Conservation (phyloP, 2,329 filamentous ascomycete genomes). For the Penicillium hesseltinei region DNA sequence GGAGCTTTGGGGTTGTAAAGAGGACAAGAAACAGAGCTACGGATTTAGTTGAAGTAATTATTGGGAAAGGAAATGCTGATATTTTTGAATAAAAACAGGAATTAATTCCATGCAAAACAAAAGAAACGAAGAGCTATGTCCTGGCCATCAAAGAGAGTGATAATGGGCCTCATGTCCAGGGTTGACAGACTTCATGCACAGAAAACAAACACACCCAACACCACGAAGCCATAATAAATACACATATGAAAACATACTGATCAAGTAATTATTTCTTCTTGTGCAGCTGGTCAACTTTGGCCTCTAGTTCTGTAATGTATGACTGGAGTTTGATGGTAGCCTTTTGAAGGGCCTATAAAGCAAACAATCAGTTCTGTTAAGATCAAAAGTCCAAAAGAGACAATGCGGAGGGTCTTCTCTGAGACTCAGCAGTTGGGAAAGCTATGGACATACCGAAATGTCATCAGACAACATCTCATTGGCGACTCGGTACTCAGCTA, state of each 20-base stretch:
- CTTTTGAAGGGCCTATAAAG: slow-evolving; percentile 71
- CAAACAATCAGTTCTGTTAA: slow-evolving; percentile 1
- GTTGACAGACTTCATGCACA: slow-evolving; percentile 4
- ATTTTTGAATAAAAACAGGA: neutral
- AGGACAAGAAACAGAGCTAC: neutral
- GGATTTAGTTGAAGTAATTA: neutral
- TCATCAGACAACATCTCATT: slow-evolving; percentile 94
- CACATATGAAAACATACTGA: neutral
- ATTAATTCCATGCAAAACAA: neutral
- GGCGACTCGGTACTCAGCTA: slow-evolving; percentile 89
- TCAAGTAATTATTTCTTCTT: slow-evolving; percentile 59
- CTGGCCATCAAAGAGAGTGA: neutral
- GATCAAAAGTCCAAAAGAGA: neutral
- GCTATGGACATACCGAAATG: slow-evolving; percentile 75
- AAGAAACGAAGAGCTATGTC: neutral
- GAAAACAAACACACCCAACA: slow-evolving; percentile 7
- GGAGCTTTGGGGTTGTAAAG: neutral
- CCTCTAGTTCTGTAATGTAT: slow-evolving; percentile 79
- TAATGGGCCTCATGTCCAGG: neutral
- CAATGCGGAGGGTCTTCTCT: neutral
- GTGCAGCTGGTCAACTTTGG: slow-evolving; percentile 67
- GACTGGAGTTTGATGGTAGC: slow-evolving; percentile 82
- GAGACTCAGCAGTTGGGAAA: neutral
- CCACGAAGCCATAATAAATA: slow-evolving; percentile 11
- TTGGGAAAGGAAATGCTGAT: neutral